Conservation (phyloP, 2,329 filamentous ascomycete genomes). For the Geosmithia putterillii region DNA sequence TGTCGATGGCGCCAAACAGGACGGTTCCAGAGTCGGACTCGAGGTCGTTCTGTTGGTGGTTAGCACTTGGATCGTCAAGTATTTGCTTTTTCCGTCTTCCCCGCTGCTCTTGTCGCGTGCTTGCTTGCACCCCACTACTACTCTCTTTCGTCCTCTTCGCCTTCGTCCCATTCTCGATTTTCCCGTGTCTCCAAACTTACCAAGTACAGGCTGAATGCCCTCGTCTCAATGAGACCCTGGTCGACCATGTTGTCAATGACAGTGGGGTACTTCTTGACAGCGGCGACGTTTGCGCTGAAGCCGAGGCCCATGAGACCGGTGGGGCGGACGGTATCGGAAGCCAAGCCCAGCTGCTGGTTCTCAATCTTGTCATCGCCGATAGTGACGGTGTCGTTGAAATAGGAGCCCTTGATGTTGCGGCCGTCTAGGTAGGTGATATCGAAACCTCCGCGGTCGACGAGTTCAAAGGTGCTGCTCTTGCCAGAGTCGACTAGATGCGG, state of each 20-base stretch:
- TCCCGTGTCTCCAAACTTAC: too few relatives aligned
- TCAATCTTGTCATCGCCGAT: conserved; percentile 34
- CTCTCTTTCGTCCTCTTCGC: too few relatives aligned
- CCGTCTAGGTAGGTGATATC: conserved; percentile 50
- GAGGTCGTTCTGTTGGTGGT: conserved; percentile 52
- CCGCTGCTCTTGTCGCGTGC: too few relatives aligned
- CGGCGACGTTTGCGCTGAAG: conserved; percentile 36
- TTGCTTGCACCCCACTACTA: too few relatives aligned
- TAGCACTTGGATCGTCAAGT: background rate
- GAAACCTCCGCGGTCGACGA: conserved; percentile 32
- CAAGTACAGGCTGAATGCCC: conserved; percentile 58
- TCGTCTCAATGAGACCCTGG: conserved; percentile 47
- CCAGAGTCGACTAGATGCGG: conserved; percentile 27
- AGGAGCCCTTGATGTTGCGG: conserved; percentile 40
- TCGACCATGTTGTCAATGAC: conserved; percentile 52
- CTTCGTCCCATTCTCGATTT: background rate
- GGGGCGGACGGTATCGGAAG: conserved; percentile 30
- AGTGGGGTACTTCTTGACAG: conserved; percentile 34
- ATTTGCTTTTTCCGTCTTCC: too few relatives aligned
- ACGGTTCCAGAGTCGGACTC: conserved; percentile 53
- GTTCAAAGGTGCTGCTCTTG: conserved; percentile 34
- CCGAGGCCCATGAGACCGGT: conserved; percentile 49
- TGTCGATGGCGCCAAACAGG: conserved; percentile 71
- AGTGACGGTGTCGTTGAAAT: conserved; percentile 42
- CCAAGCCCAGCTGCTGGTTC: conserved; percentile 43